phyloP scores from a whole-genome alignment of 257 asterid species.

The Nicotiana benthamiana region DNA sequence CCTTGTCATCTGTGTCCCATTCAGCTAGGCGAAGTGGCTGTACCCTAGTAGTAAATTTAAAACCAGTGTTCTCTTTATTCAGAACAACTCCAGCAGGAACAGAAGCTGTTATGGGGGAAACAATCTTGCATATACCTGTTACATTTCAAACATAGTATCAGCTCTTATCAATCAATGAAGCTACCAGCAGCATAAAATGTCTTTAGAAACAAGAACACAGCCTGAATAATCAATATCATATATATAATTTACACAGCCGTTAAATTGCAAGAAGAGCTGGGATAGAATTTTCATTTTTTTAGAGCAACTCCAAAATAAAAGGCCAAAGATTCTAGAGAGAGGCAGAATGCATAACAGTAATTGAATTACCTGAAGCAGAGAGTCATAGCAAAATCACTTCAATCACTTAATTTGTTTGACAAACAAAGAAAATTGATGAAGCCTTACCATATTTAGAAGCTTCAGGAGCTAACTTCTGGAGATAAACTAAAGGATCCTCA shows the following conservation, averaged over 20 bases:
- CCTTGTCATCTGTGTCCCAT: slow-evolving; percentile 84
- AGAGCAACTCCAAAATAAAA: neutral
- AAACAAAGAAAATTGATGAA: neutral
- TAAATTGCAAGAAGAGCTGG: neutral
- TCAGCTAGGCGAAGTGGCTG: slow-evolving; percentile 98
- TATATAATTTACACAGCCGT: neutral
- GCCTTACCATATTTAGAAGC: slow-evolving; percentile 84
- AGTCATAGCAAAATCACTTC: neutral
- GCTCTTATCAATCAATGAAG: slow-evolving; percentile 11
- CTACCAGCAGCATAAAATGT: neutral
- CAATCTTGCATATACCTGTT: slow-evolving; percentile 90
- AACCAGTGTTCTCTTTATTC: slow-evolving; percentile 80
- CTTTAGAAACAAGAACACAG: neutral
- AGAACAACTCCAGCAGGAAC: slow-evolving; percentile 97
- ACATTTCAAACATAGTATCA: slow-evolving; percentile 13
- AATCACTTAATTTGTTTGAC: neutral
- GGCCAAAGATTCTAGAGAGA: neutral
- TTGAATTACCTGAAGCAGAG: neutral
- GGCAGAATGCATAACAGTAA: neutral
- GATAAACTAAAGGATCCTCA: slow-evolving; percentile 81
- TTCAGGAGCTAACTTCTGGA: slow-evolving; percentile 92
- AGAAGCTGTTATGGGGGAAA: slow-evolving; percentile 81
- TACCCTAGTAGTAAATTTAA: slow-evolving; percentile 91
- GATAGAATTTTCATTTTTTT: neutral
- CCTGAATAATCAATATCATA: neutral